These are phyloP conservation scores for Mariannaea sp. DNA, from an alignment of 2,329 filamentous ascomycete species.

Conservation along the genomic window DNA sequence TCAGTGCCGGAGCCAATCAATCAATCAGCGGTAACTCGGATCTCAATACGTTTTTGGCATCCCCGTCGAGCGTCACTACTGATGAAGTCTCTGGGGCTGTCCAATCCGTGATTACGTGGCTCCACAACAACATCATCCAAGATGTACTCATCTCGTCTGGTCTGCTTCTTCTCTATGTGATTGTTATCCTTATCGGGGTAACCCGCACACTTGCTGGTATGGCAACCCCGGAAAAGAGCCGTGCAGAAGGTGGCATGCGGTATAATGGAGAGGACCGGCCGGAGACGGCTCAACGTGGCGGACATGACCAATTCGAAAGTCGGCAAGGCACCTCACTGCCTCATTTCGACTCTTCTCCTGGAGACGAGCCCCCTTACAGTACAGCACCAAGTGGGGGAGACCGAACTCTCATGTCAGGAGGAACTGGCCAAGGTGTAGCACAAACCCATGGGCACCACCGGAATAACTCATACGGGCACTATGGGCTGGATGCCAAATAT, in stretches of 20 bases:
- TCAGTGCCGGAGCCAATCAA: constrained; percentile 76
- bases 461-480: constrained; percentile 44
- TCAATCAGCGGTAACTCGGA: constrained; percentile 62
- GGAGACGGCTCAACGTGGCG: constrained; percentile 34
- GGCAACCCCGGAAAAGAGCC: constrained; percentile 59
- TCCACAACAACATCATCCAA: constrained; percentile 70
- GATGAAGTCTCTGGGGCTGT: constrained; percentile 84
- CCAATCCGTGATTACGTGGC: constrained; percentile 66
- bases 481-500: constrained; percentile 38
- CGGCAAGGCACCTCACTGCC: constrained; percentile 33
- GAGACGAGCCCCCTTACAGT: constrained; percentile 27
- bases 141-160: constrained; percentile 80
- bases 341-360: constrained; percentile 36
- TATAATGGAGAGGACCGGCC: constrained; percentile 41
- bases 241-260: constrained; percentile 59
- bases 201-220: constrained; percentile 67
- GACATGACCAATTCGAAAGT: constrained; percentile 27
- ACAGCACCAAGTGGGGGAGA: constrained; percentile 25
- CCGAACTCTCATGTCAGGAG: constrained; percentile 39
- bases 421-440: constrained; percentile 31
- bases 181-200: constrained; percentile 77
- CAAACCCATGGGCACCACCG: constrained; percentile 40
- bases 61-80: constrained; percentile 71
- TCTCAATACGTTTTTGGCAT: constrained; percentile 75
- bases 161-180: constrained; percentile 76